Percentiles rank a stretch among this genome's conserved stretches.
Evolutionary conservation across 1,284 basidiomycete species (phyloP).

Genomic region (Schizophyllum amplum): DNA sequence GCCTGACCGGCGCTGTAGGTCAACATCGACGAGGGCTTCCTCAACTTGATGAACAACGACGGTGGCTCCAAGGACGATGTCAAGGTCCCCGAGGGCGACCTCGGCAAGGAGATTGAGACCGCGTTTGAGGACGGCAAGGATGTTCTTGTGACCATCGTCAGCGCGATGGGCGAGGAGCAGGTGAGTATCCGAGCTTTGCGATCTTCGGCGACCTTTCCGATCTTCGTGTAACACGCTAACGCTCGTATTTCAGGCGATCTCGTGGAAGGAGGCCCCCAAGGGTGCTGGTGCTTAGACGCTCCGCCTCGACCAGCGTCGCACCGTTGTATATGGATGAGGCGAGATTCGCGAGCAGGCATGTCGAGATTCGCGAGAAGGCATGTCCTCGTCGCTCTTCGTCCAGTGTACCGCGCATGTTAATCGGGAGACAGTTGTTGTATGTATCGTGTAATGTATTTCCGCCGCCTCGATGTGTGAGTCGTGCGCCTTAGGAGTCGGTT

Average conservation of each 20-base stretch:
- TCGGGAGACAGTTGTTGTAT: no score
- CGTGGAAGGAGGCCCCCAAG: constrained; percentile 79
- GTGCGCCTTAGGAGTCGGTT: no score
- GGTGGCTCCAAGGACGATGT: constrained; percentile 93
- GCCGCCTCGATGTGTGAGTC: no score
- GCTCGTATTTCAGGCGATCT: constrained; percentile 55
- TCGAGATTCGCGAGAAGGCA: background rate
- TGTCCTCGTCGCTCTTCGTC: no score
- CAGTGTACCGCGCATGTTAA: no score
- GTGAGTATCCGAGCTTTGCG: constrained; percentile 26
- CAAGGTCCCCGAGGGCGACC: constrained; percentile 80
- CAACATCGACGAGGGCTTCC: constrained; percentile 86
- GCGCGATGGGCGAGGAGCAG: constrained; percentile 91
- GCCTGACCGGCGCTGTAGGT: constrained; percentile 33
- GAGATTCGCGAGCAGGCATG: no score
- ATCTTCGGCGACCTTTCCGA: background rate
- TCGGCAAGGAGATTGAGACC: constrained; percentile 69
- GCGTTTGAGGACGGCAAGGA: constrained; percentile 89
- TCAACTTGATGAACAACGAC: constrained; percentile 89
- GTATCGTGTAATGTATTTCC: no score
- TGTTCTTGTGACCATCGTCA: constrained; percentile 81
- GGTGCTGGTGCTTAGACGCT: constrained; percentile 18
- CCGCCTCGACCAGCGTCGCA: no score
- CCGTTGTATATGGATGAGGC: background rate
- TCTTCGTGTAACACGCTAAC: background rate